These are phyloP conservation scores for Knufia fluminis DNA, from an alignment of 2,329 filamentous ascomycete species.

Conservation along the genomic window DNA sequence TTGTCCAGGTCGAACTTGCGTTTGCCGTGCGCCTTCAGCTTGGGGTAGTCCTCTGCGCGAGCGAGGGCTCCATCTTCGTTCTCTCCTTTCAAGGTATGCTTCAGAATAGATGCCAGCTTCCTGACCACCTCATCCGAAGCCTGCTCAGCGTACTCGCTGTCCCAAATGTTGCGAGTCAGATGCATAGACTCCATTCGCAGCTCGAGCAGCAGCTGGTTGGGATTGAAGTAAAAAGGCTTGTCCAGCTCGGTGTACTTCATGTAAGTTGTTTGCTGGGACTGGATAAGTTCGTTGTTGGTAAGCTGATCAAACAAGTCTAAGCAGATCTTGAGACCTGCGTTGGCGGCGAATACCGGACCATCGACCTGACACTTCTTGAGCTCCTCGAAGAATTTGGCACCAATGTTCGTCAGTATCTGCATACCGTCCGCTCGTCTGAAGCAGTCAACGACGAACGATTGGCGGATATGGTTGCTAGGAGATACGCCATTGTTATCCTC, in stretches of 20 bases:
- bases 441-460: constrained; percentile 70
- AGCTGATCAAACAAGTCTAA: constrained; percentile 56
- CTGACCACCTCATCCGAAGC: constrained; percentile 67
- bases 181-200: constrained; percentile 72
- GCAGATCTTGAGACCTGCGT: constrained; percentile 67
- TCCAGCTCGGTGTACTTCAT: constrained; percentile 47
- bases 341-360: constrained; percentile 39
- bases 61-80: constrained; percentile 58
- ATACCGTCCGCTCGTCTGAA: constrained; percentile 79
- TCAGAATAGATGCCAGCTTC: constrained; percentile 73
- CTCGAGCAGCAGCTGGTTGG: constrained; percentile 75
- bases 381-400: constrained; percentile 58
- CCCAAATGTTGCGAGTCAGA: constrained; percentile 68
- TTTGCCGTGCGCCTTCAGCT: constrained; percentile 36
- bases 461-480: constrained; percentile 13
- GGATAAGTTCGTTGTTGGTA: constrained; percentile 68
- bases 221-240: constrained; percentile 52
- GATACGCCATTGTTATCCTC: constrained; percentile 17
- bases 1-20: constrained; percentile 45
- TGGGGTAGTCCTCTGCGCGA: constrained; percentile 50
- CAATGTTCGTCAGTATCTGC: constrained; percentile 60
- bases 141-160: constrained; percentile 69
- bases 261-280: constrained; percentile 56
- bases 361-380: constrained; percentile 41
- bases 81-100: constrained; percentile 67